phyloP scores from a whole-genome alignment of 108 stramenopile genomes.

The Skeletonema menzelii region DNA sequence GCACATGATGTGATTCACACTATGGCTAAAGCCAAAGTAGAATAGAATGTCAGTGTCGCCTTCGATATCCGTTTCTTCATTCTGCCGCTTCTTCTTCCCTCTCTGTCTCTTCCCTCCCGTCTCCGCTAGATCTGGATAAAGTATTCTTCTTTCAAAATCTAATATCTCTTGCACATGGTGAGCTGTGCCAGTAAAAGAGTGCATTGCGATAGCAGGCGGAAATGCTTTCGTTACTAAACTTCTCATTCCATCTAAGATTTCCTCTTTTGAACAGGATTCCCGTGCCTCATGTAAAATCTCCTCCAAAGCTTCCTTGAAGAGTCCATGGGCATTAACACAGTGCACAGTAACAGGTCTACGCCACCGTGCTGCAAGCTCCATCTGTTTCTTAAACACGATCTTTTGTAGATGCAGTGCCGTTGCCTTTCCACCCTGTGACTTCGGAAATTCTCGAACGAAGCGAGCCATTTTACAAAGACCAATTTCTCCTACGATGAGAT shows the following conservation, averaged over 20 bases:
- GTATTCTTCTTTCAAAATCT: slow-evolving; percentile 43
- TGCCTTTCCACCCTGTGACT: slow-evolving; percentile 57
- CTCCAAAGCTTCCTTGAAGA: slow-evolving; percentile 51
- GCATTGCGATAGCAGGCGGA: slow-evolving; percentile 77
- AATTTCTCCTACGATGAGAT: slow-evolving; percentile 74
- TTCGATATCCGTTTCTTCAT: not conserved
- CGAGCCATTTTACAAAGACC: slow-evolving; percentile 82
- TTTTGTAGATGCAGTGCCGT: slow-evolving; percentile 66
- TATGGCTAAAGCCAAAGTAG: slow-evolving; percentile 87
- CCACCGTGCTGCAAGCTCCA: slow-evolving; percentile 69
- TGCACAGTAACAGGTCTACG: slow-evolving; percentile 76
- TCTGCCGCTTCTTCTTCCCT: slow-evolving; percentile 6
- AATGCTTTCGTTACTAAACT: slow-evolving; percentile 11
- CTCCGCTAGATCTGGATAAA: slow-evolving; percentile 11
- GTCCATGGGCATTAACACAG: slow-evolving; percentile 77
- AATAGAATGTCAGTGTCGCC: slow-evolving; percentile 37
- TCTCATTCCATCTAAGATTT: not conserved
- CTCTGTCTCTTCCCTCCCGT: slow-evolving; percentile 12
- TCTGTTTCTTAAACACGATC: slow-evolving; percentile 64
- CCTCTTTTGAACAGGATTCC: slow-evolving; percentile 2
- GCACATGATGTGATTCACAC: slow-evolving; percentile 74
- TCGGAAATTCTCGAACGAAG: slow-evolving; percentile 66
- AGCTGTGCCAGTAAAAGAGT: slow-evolving; percentile 83
- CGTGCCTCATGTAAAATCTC: slow-evolving; percentile 41
- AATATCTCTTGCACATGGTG: slow-evolving; percentile 79